These are phyloP conservation scores for Pulicaria dysenterica DNA, from an alignment of 129 eudicot species.

Conservation along the genomic window DNA sequence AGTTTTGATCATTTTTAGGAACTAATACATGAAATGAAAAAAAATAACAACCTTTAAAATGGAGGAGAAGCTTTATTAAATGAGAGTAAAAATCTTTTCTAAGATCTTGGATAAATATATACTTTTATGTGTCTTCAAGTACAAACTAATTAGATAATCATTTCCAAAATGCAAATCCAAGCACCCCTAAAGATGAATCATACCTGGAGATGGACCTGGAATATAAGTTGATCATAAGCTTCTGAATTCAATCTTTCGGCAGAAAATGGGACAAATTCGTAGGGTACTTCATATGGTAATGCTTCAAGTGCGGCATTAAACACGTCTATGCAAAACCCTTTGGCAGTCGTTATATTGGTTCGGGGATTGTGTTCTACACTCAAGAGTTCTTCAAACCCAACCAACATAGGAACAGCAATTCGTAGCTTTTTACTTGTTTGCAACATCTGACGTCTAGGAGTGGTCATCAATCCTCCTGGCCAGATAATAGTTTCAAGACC, in stretches of 20 bases:
- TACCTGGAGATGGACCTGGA: constrained; percentile 8
- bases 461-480: background rate
- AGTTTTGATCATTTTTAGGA: no score
- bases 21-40: no score
- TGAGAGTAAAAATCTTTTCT: no score
- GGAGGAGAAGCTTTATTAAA: no score
- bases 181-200: background rate
- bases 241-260: background rate
- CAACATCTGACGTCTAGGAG: background rate
- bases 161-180: background rate
- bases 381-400: background rate
- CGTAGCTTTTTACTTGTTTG: background rate
- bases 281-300: background rate
- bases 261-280: constrained; percentile 13
- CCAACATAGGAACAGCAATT: constrained; percentile 8
- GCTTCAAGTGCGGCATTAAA: background rate
- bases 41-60: no score
- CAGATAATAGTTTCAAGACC: constrained; percentile 2
- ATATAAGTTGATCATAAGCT: background rate
- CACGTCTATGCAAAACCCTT: constrained; percentile 17
- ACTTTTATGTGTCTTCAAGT: background rate
- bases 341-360: background rate
- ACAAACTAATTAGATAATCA: background rate
- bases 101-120: no score
- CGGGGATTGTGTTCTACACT: background rate